Evolutionary conservation across 352 stramenopile genomes (phyloP), one percentile per base, ranked within the genome.

Genomic region (Aphanomyces invadans): DNA sequence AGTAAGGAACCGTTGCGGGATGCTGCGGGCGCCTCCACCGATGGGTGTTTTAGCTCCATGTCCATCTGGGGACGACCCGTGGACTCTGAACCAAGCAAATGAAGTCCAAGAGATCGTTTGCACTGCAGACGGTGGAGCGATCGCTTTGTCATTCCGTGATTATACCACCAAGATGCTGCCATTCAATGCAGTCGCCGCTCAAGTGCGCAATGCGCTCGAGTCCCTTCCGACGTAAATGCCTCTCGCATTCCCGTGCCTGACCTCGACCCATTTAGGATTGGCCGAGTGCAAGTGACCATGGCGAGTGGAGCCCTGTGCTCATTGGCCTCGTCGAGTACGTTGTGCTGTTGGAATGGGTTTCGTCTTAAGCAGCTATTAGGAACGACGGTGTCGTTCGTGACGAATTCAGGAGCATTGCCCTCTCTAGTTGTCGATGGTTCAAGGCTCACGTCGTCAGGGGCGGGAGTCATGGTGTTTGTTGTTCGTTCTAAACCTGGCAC

Each of bases 21-120:
- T 15, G 7, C 36, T 15, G 36, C 36, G 36, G 15, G n/a, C n/a
- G n/a, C 38, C 21, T 45, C 59, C 19, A 70, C 60, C 17, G 52
- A 70, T 62, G 65, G 36, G 19, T 29, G 32, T 28, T 29, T 62
- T 53, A 89, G 81, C 74, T 29, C 79, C 82, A 3, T 97, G 90
- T 52, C 85, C 87, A 1, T 77, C 71, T 36, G 90, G 90, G 9
- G 90, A 97, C 64, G 90, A 97, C 62, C 88, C 90, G 9, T 90
- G 88, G 75, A 97, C 86, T 0, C 71, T 74, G 0, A 76, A 71
- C 10, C 82, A 91, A 68, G 73, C 80, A 0, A 71, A 90, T 39
- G 89, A 96, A 66, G 75, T 95, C 0, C 90, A 97, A 62, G 71
- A 71, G 0, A 49, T 96, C 10, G 75, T 54, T 59, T 96, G 88